Percentiles rank a stretch among this genome's conserved stretches.
phyloP scores from a whole-genome alignment of 805 yeast species.

The Hanseniaspora clermontiae region DNA sequence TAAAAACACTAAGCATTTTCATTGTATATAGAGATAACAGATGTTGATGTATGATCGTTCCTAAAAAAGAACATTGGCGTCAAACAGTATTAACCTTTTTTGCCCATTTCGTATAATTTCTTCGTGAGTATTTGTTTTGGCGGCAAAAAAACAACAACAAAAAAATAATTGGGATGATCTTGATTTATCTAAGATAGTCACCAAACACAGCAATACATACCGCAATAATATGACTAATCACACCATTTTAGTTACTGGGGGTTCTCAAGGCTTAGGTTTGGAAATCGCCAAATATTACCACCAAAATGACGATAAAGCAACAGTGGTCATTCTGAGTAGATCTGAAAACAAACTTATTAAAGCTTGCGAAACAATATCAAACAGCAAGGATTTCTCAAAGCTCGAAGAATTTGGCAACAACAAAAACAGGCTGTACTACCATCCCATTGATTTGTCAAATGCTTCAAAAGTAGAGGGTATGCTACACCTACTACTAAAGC shows the following conservation, averaged over 20 bases:
- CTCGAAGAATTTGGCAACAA: conserved; percentile 3
- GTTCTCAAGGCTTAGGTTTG: conserved; percentile 86
- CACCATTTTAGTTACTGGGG: conserved; percentile 75
- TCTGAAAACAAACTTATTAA: conserved; percentile 45
- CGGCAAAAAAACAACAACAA: background rate
- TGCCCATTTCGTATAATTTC: too few species aligned
- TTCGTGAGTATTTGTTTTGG: background rate
- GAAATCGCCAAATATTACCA: conserved; percentile 54
- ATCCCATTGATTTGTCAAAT: conserved; percentile 53
- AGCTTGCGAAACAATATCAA: conserved; percentile 36
- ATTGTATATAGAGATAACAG: too few species aligned
- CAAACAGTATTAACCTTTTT: too few species aligned
- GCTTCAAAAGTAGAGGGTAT: conserved; percentile 36
- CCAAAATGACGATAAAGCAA: conserved; percentile 36
- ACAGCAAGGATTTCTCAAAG: background rate
- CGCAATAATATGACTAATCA: conserved; percentile 22
- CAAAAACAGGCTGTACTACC: conserved; percentile 31
- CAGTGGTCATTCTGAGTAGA: conserved; percentile 66
- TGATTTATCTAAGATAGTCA: background rate
- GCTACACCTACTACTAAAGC: conserved; percentile 16
- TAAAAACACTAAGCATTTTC: too few species aligned
- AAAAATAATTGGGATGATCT: background rate
- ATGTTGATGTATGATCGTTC: too few species aligned
- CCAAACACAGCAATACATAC: background rate
- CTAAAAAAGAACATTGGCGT: too few species aligned